Evolutionary conservation across 2,329 filamentous ascomycete species (phyloP), one percentile per base, ranked within the genome.

Genomic region (Beauveria pseudobassiana): DNA sequence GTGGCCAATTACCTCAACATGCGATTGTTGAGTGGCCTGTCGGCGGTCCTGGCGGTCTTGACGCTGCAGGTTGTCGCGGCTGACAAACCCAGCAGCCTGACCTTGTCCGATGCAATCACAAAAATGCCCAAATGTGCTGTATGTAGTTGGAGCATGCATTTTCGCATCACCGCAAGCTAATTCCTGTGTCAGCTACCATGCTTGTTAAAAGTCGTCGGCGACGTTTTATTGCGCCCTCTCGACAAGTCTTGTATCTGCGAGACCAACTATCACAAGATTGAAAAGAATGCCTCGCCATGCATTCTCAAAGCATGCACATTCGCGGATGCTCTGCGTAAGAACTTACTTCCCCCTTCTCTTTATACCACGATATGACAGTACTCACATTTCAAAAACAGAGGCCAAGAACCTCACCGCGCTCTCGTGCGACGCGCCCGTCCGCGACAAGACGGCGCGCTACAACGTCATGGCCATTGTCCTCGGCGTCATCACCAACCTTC

Each of bases 401-500:
- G 65, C 62, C 51, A 66, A 65, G 50, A 65, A 67, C 48, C 26
- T 67, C 3, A 67, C 70, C 40, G 59, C 65, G 34, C 70, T 67
- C 2, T 64, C 64, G 18, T 76, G 72, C 62, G 63, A 65, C 38
- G 69, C 66, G 4, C 69, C 65, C 16, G 34, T 71, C 7, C 67
- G 71, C 16, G 68, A 76, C 65, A 74, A 70, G 59, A 73, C 64
- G 64, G 63, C 67, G 24, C 65, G 72, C 26, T 71, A 77, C 56
- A 65, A 74, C 5, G 70, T 68, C 53, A 69, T 79, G 4, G 69
- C 70, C 63, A 66, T 73, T 65, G 30, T 64, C 62, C 67, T 77
- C n/a, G 72, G 71, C 38, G 67, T 71, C 7, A 67, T 79, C 6
- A 73, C 75, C 3, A 73, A 67, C 58, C 62, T 75, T 20, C 79